Percentiles rank a stretch among this genome's conserved stretches.
phyloP scores from a whole-genome alignment of 2,329 filamentous ascomycete species.

The Colletotrichum falcatum region DNA sequence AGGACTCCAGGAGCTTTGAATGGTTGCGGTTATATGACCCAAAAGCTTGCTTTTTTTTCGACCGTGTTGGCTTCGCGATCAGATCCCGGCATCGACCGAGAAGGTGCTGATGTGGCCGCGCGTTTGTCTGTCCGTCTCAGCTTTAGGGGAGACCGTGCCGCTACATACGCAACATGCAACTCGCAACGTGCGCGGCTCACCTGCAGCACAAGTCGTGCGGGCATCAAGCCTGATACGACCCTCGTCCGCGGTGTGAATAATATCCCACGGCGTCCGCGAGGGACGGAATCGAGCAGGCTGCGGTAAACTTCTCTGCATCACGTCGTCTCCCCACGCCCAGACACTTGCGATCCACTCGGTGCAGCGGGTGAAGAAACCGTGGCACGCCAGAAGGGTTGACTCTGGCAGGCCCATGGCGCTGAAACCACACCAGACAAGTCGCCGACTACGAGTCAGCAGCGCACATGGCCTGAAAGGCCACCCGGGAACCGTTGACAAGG shows the following conservation, averaged over 20 bases:
- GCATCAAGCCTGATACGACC: constrained; percentile 29
- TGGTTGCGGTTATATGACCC: neutral
- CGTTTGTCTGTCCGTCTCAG: constrained; percentile 32
- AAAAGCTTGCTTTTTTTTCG: neutral
- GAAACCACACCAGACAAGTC: constrained; percentile 14
- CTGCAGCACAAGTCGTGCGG: constrained; percentile 5
- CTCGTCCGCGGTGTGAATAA: constrained; percentile 37
- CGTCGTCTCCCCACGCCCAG: neutral
- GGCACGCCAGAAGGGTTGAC: constrained; percentile 38
- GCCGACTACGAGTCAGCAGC: neutral
- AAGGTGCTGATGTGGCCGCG: too few relatives aligned
- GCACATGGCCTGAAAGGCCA: too few relatives aligned
- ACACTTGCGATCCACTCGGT: too few relatives aligned
- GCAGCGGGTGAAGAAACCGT: constrained; percentile 22
- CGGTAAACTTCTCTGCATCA: constrained; percentile 16
- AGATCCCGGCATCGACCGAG: too few relatives aligned
- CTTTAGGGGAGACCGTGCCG: too few relatives aligned
- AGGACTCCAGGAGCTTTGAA: too few relatives aligned
- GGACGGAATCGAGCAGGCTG: constrained; percentile 26
- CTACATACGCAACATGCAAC: too few relatives aligned
- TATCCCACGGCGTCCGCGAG: constrained; percentile 23
- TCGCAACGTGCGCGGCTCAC: neutral
- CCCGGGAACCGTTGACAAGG: too few relatives aligned
- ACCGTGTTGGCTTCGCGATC: neutral
- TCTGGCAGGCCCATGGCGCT: constrained; percentile 38